Percentiles rank a stretch among this genome's conserved stretches.
These are phyloP conservation scores for Asclepias syriaca DNA, from an alignment of 257 asterid species.

Conservation along the genomic window DNA sequence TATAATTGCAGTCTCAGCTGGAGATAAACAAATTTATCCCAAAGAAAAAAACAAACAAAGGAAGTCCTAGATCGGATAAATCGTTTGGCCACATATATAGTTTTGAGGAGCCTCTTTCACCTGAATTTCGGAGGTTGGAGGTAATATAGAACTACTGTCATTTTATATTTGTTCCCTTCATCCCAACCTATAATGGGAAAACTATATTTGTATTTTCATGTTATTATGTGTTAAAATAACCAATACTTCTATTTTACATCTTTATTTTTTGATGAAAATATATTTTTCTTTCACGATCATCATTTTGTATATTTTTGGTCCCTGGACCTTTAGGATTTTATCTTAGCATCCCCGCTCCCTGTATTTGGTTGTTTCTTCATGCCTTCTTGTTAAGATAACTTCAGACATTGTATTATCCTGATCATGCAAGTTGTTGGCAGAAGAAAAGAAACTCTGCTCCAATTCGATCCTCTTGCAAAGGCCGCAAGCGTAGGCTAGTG, in stretches of 20 bases:
- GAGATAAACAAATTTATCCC: conserved; percentile 25
- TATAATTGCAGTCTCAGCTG: conserved; percentile 27
- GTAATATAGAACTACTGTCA: conserved; percentile 21
- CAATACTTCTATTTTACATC: background rate
- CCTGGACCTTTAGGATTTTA: background rate
- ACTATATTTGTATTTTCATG: background rate
- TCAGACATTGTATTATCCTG: conserved; percentile 33
- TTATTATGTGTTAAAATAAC: background rate
- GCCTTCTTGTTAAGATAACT: conserved; percentile 23
- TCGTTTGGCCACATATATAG: conserved; percentile 28
- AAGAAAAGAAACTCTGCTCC: conserved; percentile 34
- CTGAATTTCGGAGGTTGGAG: conserved; percentile 24
- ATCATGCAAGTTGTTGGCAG: conserved; percentile 20
- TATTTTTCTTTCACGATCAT: background rate
- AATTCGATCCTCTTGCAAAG: conserved; percentile 20
- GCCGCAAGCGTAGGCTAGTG: conserved; percentile 41
- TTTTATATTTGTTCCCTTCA: background rate
- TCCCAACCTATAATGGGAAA: background rate
- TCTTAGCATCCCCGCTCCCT: background rate
- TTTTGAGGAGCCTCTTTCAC: conserved; percentile 21
- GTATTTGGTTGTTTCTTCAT: background rate
- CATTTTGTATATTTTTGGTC: background rate
- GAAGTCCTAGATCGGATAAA: conserved; percentile 17
- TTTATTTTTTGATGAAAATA: background rate
- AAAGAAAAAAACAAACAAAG: conserved; percentile 24